phyloP scores from a whole-genome alignment of 163 green algal species.

The Trebouxiophyceae sp. region DNA sequence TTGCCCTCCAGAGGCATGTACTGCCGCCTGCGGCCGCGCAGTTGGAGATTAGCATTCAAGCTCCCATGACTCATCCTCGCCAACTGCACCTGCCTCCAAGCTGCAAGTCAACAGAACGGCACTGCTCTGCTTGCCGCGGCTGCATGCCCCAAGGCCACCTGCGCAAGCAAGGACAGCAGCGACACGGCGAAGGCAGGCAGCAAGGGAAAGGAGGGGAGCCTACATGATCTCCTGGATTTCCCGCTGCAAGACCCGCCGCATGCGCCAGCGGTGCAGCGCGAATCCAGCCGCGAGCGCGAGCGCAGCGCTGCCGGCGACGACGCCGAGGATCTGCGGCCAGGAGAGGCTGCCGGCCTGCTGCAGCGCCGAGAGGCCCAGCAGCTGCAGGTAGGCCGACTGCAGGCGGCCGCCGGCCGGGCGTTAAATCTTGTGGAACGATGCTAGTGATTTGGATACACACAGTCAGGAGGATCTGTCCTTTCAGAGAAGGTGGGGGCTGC shows the following conservation, averaged over 20 bases:
- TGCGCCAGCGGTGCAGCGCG: conserved; percentile 22
- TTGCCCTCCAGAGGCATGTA: conserved; percentile 37
- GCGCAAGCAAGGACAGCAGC: background rate
- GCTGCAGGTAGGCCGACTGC: conserved; percentile 2
- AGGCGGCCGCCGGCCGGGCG: background rate
- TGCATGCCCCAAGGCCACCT: no score
- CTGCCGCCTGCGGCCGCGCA: conserved; percentile 17
- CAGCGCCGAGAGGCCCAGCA: background rate
- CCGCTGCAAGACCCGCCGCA: conserved; percentile 23
- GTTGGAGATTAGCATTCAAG: background rate
- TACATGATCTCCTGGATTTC: conserved; percentile 35
- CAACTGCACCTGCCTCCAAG: no score
- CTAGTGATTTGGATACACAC: background rate
- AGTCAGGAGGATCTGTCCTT: background rate
- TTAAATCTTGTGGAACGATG: background rate
- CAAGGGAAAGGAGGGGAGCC: background rate
- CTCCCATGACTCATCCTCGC: background rate
- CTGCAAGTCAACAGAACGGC: no score
- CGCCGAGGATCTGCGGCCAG: conserved; percentile 4
- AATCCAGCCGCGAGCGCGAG: conserved; percentile 19
- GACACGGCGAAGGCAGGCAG: background rate
- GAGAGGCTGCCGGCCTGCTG: background rate
- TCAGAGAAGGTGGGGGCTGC: no score
- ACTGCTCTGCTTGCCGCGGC: background rate
- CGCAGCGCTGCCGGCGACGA: conserved; percentile 3